A percentile compares a stretch with the other conserved stretches of the same genome.
These are phyloP conservation scores for Friedmanniomyces endolithicus DNA, from an alignment of 495 filamentous ascomycete species.

Conservation along the genomic window DNA sequence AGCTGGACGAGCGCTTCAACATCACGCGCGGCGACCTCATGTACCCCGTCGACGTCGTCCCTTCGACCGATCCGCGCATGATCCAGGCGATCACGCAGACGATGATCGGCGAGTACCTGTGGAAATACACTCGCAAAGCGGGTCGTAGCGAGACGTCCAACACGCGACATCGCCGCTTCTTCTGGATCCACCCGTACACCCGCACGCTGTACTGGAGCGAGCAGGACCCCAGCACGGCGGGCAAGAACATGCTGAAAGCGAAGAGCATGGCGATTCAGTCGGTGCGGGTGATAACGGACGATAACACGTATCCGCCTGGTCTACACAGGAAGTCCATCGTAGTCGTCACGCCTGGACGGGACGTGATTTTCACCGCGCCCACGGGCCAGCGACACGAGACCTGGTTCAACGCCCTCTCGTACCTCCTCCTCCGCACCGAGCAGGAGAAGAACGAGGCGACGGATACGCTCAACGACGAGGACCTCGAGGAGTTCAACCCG, in stretches of 20 bases:
- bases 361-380: slow-evolving; percentile 82
- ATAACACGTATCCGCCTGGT: slow-evolving; percentile 89
- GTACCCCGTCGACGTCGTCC: slow-evolving; percentile 45
- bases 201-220: slow-evolving; percentile 95
- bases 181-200: slow-evolving; percentile 98
- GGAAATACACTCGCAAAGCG: slow-evolving; percentile 94
- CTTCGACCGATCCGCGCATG: slow-evolving; percentile 80
- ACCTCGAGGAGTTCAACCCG: slow-evolving; percentile 85
- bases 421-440: slow-evolving; percentile 67
- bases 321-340: slow-evolving; percentile 87
- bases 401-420: slow-evolving; percentile 96
- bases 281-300: slow-evolving; percentile 85
- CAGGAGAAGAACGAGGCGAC: slow-evolving; percentile 38
- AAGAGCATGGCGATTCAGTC: slow-evolving; percentile 94
- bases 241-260: slow-evolving; percentile 59
- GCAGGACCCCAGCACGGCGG: slow-evolving; percentile 66
- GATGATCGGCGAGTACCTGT: slow-evolving; percentile 97
- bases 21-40: slow-evolving; percentile 47
- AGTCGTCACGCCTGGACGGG: slow-evolving; percentile 76
- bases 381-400: slow-evolving; percentile 92
- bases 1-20: slow-evolving; percentile 82
- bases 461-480: slow-evolving; percentile 53
- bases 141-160: slow-evolving; percentile 75
- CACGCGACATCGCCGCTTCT: slow-evolving; percentile 84
- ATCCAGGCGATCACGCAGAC: slow-evolving; percentile 99